Base-by-base conservation (phyloP, 371 early-diverging fungal species). In the Chytridium lagenaria region DNA sequence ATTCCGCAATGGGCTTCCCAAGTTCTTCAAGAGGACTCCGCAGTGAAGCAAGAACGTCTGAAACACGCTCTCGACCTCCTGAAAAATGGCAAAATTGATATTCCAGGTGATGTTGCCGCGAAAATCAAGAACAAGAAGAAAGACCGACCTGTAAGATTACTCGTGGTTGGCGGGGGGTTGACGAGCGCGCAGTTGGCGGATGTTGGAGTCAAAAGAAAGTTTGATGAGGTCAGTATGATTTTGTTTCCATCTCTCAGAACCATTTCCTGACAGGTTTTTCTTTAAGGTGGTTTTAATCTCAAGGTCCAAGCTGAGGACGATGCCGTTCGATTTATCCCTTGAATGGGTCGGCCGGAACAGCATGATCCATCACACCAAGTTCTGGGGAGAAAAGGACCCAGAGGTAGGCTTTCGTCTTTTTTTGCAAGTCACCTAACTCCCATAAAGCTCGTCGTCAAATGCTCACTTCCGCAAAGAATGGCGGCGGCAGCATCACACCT, bases 401-500 rank as follows among this genome's bases (percentile, higher is more conserved):
- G 38, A n/a, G 59, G 69, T 57, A 59, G 30, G 22, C 12, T 19
- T 26, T 50, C 50, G n/a, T 31, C 39, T 44, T 50, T 15, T 16
- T 50, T 38, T 49, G 44, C 19, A 3, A 5, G 22, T n/a, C 50
- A 19, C 5, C 7, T 30, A 67, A 15, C 16, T 40, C 34, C 38
- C 38, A 49, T 30, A 28, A 39, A 57, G 72, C 10, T 15, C 71
- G 74, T 19, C 74, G 12, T 28, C 26, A 30, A 16, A 70, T 70
- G 15, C 59, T 73, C 19, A 16, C 50, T 10, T 30, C 30, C 5
- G 74, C 68, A 7, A 55, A 64, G 22, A 65, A 71, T n/a, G n/a
- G n/a, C 72, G 75, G 75, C 23, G 75, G 75, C 33, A 64, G 65
- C 59, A 63, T 75, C 36, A 75, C 75, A 7, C 75, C 75, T 23